These are phyloP conservation scores for Tephrocybe sp. DNA, from an alignment of 768 basidiomycete genomes.

Conservation along the genomic window DNA sequence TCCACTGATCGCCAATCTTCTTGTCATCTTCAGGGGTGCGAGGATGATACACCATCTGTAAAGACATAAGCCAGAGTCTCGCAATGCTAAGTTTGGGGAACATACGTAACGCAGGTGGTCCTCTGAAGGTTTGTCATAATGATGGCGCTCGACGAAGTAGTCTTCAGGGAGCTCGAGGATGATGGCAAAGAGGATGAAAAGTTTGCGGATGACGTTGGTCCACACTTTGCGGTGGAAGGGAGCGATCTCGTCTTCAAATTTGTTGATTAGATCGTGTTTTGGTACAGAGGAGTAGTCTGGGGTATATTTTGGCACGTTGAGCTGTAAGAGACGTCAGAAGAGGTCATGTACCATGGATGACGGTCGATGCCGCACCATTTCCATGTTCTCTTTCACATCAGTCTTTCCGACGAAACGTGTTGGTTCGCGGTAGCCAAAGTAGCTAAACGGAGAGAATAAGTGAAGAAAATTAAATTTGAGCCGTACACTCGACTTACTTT, in stretches of 20 bases:
- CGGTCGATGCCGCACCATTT: constrained; percentile 22
- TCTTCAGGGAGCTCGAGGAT: constrained; percentile 49
- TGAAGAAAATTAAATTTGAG: not conserved
- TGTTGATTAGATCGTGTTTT: constrained; percentile 23
- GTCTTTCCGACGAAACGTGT: constrained; percentile 30
- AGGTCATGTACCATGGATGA: not conserved
- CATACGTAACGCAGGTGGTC: constrained; percentile 34
- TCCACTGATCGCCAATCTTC: constrained; percentile 42
- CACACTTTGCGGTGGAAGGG: constrained; percentile 30
- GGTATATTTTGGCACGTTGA: constrained; percentile 38
- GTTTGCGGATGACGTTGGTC: constrained; percentile 27
- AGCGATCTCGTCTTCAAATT: constrained; percentile 28
- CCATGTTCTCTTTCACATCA: constrained; percentile 37
- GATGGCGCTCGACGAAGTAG: constrained; percentile 39
- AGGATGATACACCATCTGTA: constrained; percentile 36
- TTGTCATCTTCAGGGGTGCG: constrained; percentile 38
- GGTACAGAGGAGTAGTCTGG: constrained; percentile 14
- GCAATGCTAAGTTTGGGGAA: not conserved
- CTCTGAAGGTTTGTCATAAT: constrained; percentile 31
- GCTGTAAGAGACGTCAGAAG: not conserved
- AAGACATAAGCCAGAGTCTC: not conserved
- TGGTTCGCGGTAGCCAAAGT: constrained; percentile 37
- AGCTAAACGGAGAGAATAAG: constrained; percentile 15
- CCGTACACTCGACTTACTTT: constrained; percentile 19
- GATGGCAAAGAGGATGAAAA: constrained; percentile 35